A percentile compares a stretch with the other conserved stretches of the same genome.
phyloP scores from a whole-genome alignment of 73 alveolate species.

The Tetrahymena elliotti region DNA sequence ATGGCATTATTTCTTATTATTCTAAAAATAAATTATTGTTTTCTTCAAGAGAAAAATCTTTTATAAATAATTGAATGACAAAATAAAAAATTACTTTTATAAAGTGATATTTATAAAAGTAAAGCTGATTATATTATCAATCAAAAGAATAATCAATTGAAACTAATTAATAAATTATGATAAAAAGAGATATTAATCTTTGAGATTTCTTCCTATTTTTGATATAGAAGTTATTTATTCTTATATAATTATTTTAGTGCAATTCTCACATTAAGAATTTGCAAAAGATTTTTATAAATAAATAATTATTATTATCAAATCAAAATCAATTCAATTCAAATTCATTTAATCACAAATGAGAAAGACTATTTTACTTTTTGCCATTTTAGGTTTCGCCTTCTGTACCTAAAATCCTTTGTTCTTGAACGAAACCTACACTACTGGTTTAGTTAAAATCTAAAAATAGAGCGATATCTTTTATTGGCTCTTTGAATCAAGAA shows the following conservation, averaged over 20 bases:
- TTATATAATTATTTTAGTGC: no score
- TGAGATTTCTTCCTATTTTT: background rate
- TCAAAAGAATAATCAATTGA: background rate
- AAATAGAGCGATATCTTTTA: conserved; percentile 50
- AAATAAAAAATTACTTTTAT: background rate
- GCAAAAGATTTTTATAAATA: no score
- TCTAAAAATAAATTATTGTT: background rate
- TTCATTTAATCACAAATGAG: background rate
- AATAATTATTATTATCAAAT: no score
- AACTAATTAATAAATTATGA: background rate
- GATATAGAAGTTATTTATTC: background rate
- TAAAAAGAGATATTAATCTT: no score
- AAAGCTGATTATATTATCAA: background rate
- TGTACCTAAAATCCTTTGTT: conserved; percentile 11
- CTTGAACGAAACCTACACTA: conserved; percentile 31
- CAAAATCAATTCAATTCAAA: no score
- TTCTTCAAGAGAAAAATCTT: background rate
- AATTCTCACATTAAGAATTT: background rate
- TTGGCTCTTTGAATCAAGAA: conserved; percentile 51
- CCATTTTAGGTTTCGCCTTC: background rate
- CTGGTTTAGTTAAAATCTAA: conserved; percentile 27
- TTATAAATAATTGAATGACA: no score
- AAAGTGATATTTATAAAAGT: background rate
- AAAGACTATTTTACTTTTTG: background rate
- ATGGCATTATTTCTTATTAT: no score